Percentiles rank a stretch among this genome's conserved stretches.
These are phyloP conservation scores for Jacaranda mimosifolia DNA, from an alignment of 257 asterid species.

Conservation along the genomic window DNA sequence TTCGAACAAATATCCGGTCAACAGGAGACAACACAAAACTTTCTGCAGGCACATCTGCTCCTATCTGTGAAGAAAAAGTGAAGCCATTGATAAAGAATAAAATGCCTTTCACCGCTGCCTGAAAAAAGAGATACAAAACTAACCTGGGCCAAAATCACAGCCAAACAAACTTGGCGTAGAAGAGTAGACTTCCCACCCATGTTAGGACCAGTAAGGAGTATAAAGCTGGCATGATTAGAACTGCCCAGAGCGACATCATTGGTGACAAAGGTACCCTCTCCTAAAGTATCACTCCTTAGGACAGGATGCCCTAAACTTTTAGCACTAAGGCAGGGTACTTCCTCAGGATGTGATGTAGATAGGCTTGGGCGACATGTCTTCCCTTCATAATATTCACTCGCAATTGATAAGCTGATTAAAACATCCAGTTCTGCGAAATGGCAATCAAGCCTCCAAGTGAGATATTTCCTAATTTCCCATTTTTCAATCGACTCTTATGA, in stretches of 20 bases:
- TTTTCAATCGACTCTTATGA: neutral
- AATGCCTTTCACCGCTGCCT: conserved; percentile 25
- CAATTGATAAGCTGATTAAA: conserved; percentile 88
- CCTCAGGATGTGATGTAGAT: conserved; percentile 52
- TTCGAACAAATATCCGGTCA: conserved; percentile 91
- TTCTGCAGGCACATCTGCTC: conserved; percentile 96
- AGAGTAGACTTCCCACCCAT: conserved; percentile 99
- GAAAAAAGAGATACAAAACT: conserved; percentile 31
- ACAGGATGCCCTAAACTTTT: conserved; percentile 90
- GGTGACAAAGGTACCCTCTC: conserved; percentile 85
- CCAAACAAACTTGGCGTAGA: conserved; percentile 94
- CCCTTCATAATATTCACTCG: conserved; percentile 85
- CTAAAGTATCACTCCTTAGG: conserved; percentile 77
- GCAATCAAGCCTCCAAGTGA: conserved; percentile 35
- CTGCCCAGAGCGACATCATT: conserved; percentile 88
- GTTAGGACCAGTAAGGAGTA: conserved; percentile 97
- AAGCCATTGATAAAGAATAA: conserved; percentile 36
- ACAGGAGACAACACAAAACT: conserved; percentile 76
- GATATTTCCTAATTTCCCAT: conserved; percentile 14
- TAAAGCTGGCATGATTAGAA: conserved; percentile 70
- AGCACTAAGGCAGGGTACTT: conserved; percentile 69
- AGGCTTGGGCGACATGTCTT: conserved; percentile 80
- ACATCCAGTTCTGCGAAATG: conserved; percentile 90
- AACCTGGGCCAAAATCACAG: conserved; percentile 96
- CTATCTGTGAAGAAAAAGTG: conserved; percentile 62